A percentile compares a stretch with the other conserved stretches of the same genome.
These are phyloP conservation scores for Osmanthus fragrans DNA, from an alignment of 257 asterid genomes.

Conservation along the genomic window DNA sequence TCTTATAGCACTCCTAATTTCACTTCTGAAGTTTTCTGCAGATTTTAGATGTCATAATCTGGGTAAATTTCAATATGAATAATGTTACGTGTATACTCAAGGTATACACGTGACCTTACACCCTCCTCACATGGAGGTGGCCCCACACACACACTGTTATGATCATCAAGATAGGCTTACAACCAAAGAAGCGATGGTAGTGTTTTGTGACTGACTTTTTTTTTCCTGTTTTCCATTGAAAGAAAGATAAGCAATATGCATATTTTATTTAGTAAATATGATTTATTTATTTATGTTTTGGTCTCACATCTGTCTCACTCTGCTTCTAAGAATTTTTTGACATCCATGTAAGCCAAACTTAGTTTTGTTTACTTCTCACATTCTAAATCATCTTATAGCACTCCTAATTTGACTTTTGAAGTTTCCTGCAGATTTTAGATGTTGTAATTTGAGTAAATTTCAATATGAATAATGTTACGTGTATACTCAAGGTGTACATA, in stretches of 20 bases:
- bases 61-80: background rate
- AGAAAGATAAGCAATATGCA: background rate
- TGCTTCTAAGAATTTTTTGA: background rate
- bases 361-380: background rate
- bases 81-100: no score
- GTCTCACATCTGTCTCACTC: background rate
- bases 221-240: background rate
- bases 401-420: background rate
- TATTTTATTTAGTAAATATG: background rate
- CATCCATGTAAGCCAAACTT: background rate
- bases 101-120: no score
- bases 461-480: background rate
- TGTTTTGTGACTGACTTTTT: background rate
- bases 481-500: no score
- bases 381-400: background rate
- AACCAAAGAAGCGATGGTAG: slow-evolving; percentile 69
- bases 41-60: background rate
- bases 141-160: no score
- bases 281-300: background rate
- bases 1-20: background rate
- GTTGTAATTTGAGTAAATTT: background rate
- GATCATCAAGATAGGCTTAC: slow-evolving; percentile 62
- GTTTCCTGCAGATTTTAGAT: background rate
- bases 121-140: no score
- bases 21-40: background rate